Evolutionary conservation across 768 basidiomycete genomes (phyloP), one percentile per base, ranked within the genome.

Genomic region (Russula olivacea): DNA sequence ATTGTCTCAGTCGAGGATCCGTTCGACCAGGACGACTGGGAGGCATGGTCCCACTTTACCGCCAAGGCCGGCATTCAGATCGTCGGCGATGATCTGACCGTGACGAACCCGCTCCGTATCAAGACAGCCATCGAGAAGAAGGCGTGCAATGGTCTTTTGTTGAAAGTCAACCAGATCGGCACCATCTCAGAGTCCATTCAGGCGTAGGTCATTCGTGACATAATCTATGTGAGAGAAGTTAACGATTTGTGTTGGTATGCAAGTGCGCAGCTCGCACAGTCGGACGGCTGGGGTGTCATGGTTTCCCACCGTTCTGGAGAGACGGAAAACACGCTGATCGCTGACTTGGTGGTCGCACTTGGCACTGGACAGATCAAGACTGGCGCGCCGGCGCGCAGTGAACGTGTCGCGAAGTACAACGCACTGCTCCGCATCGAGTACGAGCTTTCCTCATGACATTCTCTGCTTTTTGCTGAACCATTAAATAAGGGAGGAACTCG

Each of bases 1-100:
- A 98, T 98, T 68, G 84, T 92, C 61, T 94, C 93, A 36, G 83
- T 95, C 69, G 94, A 96, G 79, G 97, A 99, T 76, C 96, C 97
- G 75, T 99, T 99, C 78, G 96, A 98, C 77, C 95, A 99, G 80
- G 97, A 99, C 74, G 97, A 99, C 79, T 98, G 93, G 93, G 93
- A 93, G 74, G 93, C 94, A 47, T 99, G 97, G 97, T 79, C 85
- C 41, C 87, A 93, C 81, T 92, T 98, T 79, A 97, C 90, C 70
- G 76, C 79, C 70, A 76, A 83, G 66, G 82, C 86, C 71, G 81
- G 82, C 25, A 88, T 95, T 74, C 93, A 96, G 78, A 88, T 95
- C 68, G 93, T 95, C 67, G 92, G 92, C 71, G 96, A 98, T 71
- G 97, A 99, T 74, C 77, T 99, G 79, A 96, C 94, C 15, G 97